Conservation (phyloP, 1,284 basidiomycete genomes). For the Malassezia vespertilionis region DNA sequence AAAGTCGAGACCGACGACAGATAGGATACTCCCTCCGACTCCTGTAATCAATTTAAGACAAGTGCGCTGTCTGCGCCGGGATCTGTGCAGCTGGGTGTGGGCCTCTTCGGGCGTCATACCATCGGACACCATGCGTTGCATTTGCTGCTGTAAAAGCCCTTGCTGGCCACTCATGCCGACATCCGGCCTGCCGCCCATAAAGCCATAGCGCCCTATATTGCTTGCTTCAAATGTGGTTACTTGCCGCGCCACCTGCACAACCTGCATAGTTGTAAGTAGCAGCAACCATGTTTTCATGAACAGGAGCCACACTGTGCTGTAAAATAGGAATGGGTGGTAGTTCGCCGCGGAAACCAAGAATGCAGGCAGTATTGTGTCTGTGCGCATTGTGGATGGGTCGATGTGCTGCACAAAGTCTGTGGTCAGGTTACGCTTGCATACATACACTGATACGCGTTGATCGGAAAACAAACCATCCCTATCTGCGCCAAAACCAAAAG, state of each 20-base stretch:
- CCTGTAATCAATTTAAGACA: constrained; percentile 1
- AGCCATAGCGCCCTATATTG: constrained; percentile 87
- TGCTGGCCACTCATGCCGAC: constrained; percentile 11
- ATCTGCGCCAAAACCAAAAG: constrained; percentile 75
- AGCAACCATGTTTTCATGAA: constrained; percentile 87
- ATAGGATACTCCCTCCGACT: constrained; percentile 59
- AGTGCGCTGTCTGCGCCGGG: background rate
- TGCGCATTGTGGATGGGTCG: constrained; percentile 8
- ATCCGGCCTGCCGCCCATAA: constrained; percentile 62
- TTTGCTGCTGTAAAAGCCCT: constrained; percentile 11
- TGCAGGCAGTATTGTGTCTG: too few species aligned
- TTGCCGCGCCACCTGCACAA: constrained; percentile 82
- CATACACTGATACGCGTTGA: constrained; percentile 57
- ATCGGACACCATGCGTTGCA: constrained; percentile 3
- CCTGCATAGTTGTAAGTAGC: constrained; percentile 70
- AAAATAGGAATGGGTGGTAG: constrained; percentile 71
- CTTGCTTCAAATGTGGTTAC: constrained; percentile 94
- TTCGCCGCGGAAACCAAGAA: constrained; percentile 55
- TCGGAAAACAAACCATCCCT: constrained; percentile 70
- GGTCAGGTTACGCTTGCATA: constrained; percentile 1
- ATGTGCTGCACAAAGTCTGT: constrained; percentile 28
- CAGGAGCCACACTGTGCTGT: constrained; percentile 69
- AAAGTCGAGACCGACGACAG: constrained; percentile 77
- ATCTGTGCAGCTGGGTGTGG: constrained; percentile 4
- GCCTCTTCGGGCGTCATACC: constrained; percentile 4